These are phyloP conservation scores for Sarocladiaceae sp. DNA, from an alignment of 2,329 filamentous ascomycete genomes.

Conservation along the genomic window DNA sequence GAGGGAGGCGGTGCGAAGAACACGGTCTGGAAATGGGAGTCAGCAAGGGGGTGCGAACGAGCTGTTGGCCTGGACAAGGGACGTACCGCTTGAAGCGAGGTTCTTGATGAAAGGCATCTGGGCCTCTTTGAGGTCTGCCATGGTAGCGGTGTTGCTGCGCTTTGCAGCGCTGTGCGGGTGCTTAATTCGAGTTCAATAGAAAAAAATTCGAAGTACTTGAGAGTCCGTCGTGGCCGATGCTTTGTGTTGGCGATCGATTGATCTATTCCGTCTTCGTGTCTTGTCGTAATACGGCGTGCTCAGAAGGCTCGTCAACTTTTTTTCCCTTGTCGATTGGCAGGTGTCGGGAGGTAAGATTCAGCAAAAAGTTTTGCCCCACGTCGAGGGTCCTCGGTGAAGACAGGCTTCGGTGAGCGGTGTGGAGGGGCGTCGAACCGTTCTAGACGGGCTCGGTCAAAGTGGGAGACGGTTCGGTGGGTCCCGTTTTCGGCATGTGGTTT, in stretches of 20 bases:
- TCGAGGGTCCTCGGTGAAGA: neutral
- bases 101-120: slow-evolving; percentile 73
- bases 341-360: neutral
- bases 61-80: slow-evolving; percentile 4
- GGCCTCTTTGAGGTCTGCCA: slow-evolving; percentile 35
- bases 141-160: slow-evolving; percentile 16
- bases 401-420: slow-evolving; percentile 6
- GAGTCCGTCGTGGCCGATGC: no score
- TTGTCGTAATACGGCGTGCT: no score
- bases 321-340: neutral
- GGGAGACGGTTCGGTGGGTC: neutral
- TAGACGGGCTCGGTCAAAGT: no score
- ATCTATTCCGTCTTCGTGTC: no score
- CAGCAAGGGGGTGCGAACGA: neutral
- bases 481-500: no score
- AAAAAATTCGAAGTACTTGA: slow-evolving; percentile 1
- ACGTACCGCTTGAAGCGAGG: slow-evolving; percentile 74
- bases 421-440: no score
- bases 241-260: no score
- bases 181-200: neutral
- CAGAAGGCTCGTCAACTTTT: neutral
- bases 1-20: slow-evolving; percentile 70
- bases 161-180: neutral
- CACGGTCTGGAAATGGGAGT: slow-evolving; percentile 54
- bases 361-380: slow-evolving; percentile 9